These are phyloP conservation scores for Paxillus ammoniavirescens DNA, from an alignment of 768 basidiomycete species.

Conservation along the genomic window DNA sequence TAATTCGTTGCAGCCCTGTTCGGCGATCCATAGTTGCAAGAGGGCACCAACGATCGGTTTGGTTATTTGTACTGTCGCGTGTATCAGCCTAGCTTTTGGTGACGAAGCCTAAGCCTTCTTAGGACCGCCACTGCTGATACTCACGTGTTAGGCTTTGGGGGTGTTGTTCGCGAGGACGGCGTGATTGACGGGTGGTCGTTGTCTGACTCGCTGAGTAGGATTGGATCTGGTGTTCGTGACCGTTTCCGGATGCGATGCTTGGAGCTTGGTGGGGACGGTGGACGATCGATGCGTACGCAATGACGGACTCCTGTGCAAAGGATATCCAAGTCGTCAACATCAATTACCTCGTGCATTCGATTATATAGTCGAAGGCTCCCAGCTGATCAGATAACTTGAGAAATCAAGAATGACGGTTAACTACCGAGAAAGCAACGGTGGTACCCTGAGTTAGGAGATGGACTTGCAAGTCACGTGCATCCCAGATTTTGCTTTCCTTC, in stretches of 20 bases:
- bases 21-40: neutral
- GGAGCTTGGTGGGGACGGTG: conserved; percentile 7
- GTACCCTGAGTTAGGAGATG: too few species aligned
- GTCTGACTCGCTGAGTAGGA: conserved; percentile 18
- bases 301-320: conserved; percentile 17
- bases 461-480: too few species aligned
- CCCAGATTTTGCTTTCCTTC: too few species aligned
- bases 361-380: too few species aligned
- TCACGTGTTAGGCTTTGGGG: conserved; percentile 3
- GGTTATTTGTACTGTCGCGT: neutral
- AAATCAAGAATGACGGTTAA: too few species aligned
- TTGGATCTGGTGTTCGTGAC: conserved; percentile 1
- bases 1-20: conserved; percentile 26
- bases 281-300: conserved; percentile 14
- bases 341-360: conserved; percentile 15
- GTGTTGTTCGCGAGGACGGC: conserved; percentile 6
- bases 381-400: too few species aligned
- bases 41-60: neutral
- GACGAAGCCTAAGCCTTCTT: neutral
- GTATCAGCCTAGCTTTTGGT: neutral
- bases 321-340: conserved; percentile 26
- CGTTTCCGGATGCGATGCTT: conserved; percentile 12
- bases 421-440: too few species aligned
- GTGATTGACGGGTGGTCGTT: conserved; percentile 3
- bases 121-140: neutral